A percentile compares a stretch with the other conserved stretches of the same genome.
phyloP scores from a whole-genome alignment of 352 stramenopile genomes.

The Globisporangium ultimum region DNA sequence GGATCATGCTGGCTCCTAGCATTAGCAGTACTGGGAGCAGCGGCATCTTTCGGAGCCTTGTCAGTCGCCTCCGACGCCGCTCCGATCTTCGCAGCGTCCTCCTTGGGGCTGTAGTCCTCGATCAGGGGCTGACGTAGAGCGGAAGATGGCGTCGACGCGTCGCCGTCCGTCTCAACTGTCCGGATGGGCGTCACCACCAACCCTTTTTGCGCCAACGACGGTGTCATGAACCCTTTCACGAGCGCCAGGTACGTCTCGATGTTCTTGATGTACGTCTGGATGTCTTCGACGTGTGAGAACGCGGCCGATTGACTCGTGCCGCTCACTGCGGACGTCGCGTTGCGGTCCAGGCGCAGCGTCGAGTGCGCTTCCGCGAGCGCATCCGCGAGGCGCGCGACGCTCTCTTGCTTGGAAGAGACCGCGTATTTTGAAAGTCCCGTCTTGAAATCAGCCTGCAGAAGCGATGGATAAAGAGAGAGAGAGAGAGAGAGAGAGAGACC shows the following conservation, averaged over 20 bases:
- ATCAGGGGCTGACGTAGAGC: conserved; percentile 43
- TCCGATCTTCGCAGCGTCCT: conserved; percentile 1
- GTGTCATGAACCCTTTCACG: conserved; percentile 44
- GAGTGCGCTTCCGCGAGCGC: conserved; percentile 37
- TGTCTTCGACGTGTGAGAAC: conserved; percentile 26
- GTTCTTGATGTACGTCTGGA: conserved; percentile 28
- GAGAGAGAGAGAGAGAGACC: no score
- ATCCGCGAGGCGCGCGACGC: conserved; percentile 30
- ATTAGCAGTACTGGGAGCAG: no score
- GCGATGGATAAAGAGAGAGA: background rate
- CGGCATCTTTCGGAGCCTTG: background rate
- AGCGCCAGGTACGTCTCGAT: conserved; percentile 49
- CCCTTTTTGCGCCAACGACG: conserved; percentile 8
- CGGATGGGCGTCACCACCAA: conserved; percentile 12
- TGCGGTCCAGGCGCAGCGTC: conserved; percentile 26
- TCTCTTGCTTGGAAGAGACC: conserved; percentile 26
- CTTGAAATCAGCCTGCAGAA: conserved; percentile 36
- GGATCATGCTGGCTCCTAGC: no score
- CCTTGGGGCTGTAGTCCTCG: conserved; percentile 17
- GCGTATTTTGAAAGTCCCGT: conserved; percentile 36
- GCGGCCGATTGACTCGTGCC: conserved; percentile 14
- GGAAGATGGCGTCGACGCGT: conserved; percentile 10
- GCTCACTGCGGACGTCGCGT: conserved; percentile 11
- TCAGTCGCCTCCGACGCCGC: background rate
- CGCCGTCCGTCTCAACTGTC: background rate